Conservation (phyloP, 345 rosid species). For the Sonneratia alba region DNA sequence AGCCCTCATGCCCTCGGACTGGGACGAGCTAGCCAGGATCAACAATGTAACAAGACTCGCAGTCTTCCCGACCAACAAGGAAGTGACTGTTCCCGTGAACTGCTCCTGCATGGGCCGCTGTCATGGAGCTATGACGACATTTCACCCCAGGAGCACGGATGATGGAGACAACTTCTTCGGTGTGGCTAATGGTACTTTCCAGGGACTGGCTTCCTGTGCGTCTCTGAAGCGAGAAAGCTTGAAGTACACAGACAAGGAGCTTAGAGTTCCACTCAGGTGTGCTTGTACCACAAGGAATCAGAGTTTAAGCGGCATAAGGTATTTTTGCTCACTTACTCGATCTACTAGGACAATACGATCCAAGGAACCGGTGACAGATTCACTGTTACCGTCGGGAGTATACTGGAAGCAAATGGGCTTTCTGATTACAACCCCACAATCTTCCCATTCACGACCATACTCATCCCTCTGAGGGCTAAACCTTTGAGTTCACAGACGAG, state of each 20-base stretch:
- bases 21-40: constrained; percentile 20
- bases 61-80: constrained; percentile 19
- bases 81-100: constrained; percentile 34
- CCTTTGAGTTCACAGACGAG: constrained; percentile 30
- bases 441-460: constrained; percentile 38
- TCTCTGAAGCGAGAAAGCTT: constrained; percentile 20
- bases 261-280: constrained; percentile 34
- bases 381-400: constrained; percentile 17
- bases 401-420: constrained; percentile 30
- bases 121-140: constrained; percentile 25
- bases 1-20: constrained; percentile 21
- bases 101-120: constrained; percentile 29
- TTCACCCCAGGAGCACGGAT: constrained; percentile 2
- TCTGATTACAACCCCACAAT: constrained; percentile 14
- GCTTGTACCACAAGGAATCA: constrained; percentile 45
- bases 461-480: constrained; percentile 25
- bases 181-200: constrained; percentile 18
- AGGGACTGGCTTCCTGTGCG: constrained; percentile 31
- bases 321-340: constrained; percentile 28
- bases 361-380: constrained; percentile 26
- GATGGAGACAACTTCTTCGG: constrained; percentile 10
- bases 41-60: constrained; percentile 23
- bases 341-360: constrained; percentile 21
- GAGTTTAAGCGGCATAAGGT: constrained; percentile 22
- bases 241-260: neutral